These are phyloP conservation scores for Aspergillus wentii DNA, from an alignment of 495 filamentous ascomycete genomes.

Conservation along the genomic window DNA sequence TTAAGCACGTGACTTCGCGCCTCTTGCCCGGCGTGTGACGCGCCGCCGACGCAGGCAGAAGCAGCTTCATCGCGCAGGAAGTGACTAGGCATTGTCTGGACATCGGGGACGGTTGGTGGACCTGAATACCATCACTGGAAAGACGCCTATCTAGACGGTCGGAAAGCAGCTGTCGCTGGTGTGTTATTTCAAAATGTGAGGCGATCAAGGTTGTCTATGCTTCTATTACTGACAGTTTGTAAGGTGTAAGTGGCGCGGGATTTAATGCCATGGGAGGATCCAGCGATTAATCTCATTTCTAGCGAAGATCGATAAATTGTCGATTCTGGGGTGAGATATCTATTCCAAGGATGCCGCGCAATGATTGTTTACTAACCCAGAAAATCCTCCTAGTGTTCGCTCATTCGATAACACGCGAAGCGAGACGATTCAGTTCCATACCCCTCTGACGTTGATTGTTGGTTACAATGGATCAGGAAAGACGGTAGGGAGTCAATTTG, in stretches of 20 bases:
- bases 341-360: neutral
- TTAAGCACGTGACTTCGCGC: constrained; percentile 12
- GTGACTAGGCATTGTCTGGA: no score
- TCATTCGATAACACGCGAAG: constrained; percentile 77
- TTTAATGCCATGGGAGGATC: neutral
- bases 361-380: constrained; percentile 2
- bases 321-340: constrained; percentile 63
- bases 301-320: constrained; percentile 84
- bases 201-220: no score
- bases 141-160: no score
- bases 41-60: constrained; percentile 2
- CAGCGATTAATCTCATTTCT: constrained; percentile 2
- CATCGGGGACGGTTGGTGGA: no score
- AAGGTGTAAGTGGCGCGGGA: neutral
- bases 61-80: no score
- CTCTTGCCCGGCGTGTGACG: constrained; percentile 6
- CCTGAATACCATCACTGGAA: no score
- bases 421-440: constrained; percentile 84
- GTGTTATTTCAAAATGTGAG: no score
- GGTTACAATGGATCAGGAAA: constrained; percentile 97
- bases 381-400: constrained; percentile 57
- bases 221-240: neutral
- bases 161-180: no score
- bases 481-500: constrained; percentile 49
- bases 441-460: constrained; percentile 91